These are phyloP conservation scores for Viola odorata DNA, from an alignment of 345 rosid genomes.

Conservation along the genomic window DNA sequence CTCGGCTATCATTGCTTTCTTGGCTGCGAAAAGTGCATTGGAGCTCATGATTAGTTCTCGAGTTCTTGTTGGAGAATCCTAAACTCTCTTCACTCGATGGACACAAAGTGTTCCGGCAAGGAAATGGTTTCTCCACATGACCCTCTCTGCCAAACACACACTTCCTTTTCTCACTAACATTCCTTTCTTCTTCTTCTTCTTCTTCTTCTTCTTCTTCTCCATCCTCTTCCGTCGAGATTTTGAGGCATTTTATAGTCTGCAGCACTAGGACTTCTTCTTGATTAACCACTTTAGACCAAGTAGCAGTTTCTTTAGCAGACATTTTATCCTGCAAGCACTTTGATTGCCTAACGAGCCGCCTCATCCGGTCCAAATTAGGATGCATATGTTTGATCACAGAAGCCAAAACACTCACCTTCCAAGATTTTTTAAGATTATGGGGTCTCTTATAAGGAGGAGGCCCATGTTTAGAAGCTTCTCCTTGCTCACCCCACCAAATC, in stretches of 20 bases:
- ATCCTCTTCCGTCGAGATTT: conserved; percentile 27
- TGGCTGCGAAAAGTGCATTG: conserved; percentile 15
- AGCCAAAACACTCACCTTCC: conserved; percentile 67
- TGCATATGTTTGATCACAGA: conserved; percentile 64
- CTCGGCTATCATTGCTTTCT: conserved; percentile 13
- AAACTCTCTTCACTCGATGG: conserved; percentile 22
- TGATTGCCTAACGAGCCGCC: conserved; percentile 50
- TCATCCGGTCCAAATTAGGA: conserved; percentile 35
- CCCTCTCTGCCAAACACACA: conserved; percentile 11
- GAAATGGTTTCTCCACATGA: conserved; percentile 8
- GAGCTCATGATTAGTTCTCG: conserved; percentile 38
- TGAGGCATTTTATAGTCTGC: conserved; percentile 27
- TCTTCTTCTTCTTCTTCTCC: conserved; percentile 16
- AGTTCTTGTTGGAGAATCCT: conserved; percentile 36
- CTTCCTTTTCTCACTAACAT: conserved; percentile 21
- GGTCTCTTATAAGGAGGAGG: conserved; percentile 65
- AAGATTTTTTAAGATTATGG: conserved; percentile 60
- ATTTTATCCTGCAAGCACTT: conserved; percentile 69
- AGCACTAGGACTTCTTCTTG: conserved; percentile 45
- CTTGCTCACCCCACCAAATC: conserved; percentile 66
- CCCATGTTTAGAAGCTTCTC: conserved; percentile 39
- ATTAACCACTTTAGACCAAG: conserved; percentile 52
- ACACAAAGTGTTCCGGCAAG: conserved; percentile 31
- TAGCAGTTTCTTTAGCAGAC: conserved; percentile 52
- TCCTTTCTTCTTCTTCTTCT: conserved; percentile 5